Evolutionary conservation across 2,329 filamentous ascomycete genomes (phyloP).

Genomic region (Escovopsis sp.): DNA sequence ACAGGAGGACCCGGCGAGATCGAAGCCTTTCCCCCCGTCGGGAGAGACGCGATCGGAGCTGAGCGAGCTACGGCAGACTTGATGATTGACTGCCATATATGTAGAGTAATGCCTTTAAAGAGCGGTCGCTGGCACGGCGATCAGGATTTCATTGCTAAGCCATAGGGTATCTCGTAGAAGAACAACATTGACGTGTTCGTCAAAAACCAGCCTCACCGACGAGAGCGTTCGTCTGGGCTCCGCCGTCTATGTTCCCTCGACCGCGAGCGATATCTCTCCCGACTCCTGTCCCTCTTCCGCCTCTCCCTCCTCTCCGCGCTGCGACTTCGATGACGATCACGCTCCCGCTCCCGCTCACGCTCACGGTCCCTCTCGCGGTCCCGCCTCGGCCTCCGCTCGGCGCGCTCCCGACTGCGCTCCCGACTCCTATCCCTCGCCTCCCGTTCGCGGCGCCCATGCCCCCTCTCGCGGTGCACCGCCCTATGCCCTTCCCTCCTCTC

Average conservation of each 20-base stretch:
- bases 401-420: conserved; percentile 8
- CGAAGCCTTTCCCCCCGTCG: conserved; percentile 22
- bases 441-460: too few relatives aligned
- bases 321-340: conserved; percentile 6
- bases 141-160: too few relatives aligned
- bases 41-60: conserved; percentile 23
- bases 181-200: too few relatives aligned
- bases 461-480: too few relatives aligned
- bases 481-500: conserved; percentile 12
- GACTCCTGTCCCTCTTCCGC: conserved; percentile 6
- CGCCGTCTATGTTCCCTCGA: conserved; percentile 9
- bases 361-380: conserved; percentile 8
- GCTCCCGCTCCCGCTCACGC: conserved; percentile 2
- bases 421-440: conserved; percentile 13
- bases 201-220: not conserved
- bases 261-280: conserved; percentile 9
- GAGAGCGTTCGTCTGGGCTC: conserved; percentile 3
- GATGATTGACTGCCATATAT: too few relatives aligned
- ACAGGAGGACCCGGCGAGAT: conserved; percentile 14
- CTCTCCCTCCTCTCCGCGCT: conserved; percentile 5
- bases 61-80: conserved; percentile 6
- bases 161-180: too few relatives aligned
- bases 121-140: too few relatives aligned
- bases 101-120: too few relatives aligned
- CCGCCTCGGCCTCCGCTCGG: conserved; percentile 3